Base-by-base conservation (phyloP, 2,329 filamentous ascomycete species). In the Pyricularia pennisetigena region DNA sequence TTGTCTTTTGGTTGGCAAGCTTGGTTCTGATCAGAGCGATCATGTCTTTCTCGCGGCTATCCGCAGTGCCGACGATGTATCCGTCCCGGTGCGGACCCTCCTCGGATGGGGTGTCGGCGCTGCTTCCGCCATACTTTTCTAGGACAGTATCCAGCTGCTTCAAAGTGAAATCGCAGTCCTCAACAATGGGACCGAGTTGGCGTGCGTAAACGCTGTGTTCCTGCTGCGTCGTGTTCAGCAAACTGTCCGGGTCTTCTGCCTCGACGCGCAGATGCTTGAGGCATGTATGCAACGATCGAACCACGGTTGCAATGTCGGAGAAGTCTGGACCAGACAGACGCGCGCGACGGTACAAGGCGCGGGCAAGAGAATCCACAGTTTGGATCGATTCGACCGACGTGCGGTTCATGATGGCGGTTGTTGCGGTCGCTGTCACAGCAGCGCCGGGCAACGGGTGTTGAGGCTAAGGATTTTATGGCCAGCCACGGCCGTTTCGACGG, bases 231-330 rank as follows among this genome's bases (percentile, higher is more conserved):
- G 74, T 74, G 76, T 84, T 84, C 20, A 89, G 78, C 12, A 83
- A 78, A 10, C 86, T 88, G 71, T 85, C 83, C 1, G 80, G 79
- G 71, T 87, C 85, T 70, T 84, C 81, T 57, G 82, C 82, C 76
- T 89, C 87, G 70, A 82, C 79, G 68, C 84, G 85, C 29, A 89
- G 78, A 72, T 88, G 83, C 68, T 85, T 83, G 7, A 89, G 78
- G 14, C 83, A 82, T 6, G 81, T 81, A 71, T 88, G 83, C 59
- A 90, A 78, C 62, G 79, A 79, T 68, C 82, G 82, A 57, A 88
- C 81, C 49, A 82, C 81, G 16, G 76, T 74, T 16, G 84, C 80
- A 64, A 86, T 79, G 63, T 83, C 80, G 68, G 79, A 79, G 69
- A 87, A 85, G 61, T 83, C 79, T 2, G 80, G 76, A 20, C 82